phyloP scores from a whole-genome alignment of 352 stramenopile species.

The Sclerospora graminicola region DNA sequence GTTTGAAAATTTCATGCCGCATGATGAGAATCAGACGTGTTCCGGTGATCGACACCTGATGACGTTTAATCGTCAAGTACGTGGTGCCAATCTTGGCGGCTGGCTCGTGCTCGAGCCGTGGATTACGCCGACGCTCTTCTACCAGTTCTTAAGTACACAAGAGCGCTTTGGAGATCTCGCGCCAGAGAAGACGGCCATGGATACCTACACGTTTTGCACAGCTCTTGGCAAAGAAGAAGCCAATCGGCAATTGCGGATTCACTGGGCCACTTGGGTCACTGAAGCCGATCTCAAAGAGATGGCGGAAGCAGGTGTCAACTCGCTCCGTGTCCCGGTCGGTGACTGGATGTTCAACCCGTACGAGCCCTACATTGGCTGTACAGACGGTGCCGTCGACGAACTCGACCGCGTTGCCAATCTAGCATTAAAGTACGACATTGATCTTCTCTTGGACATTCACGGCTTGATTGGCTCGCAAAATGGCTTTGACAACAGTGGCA shows the following conservation, averaged over 20 bases:
- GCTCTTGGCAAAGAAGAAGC: conserved; percentile 79
- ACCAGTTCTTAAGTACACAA: conserved; percentile 18
- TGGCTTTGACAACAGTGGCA: conserved; percentile 92
- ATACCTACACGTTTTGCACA: conserved; percentile 86
- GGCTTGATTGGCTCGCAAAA: conserved; percentile 88
- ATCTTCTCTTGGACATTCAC: conserved; percentile 89
- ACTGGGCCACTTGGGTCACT: conserved; percentile 91
- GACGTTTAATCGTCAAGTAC: conserved; percentile 54
- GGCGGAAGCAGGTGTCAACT: conserved; percentile 9
- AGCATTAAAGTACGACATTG: conserved; percentile 74
- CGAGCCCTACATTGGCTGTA: conserved; percentile 87
- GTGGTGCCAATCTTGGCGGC: conserved; percentile 43
- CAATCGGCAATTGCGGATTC: conserved; percentile 85
- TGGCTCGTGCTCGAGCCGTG: conserved; percentile 26
- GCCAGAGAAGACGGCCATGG: conserved; percentile 78
- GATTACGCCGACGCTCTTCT: conserved; percentile 13
- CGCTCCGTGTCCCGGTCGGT: conserved; percentile 36
- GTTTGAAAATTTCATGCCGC: conserved; percentile 36
- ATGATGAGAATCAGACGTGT: conserved; percentile 49
- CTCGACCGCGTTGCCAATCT: conserved; percentile 82
- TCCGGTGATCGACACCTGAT: conserved; percentile 47
- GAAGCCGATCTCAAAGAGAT: conserved; percentile 85
- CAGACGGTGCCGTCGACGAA: conserved; percentile 84
- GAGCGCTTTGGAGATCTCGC: conserved; percentile 59
- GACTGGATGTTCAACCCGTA: conserved; percentile 94